Conservation (phyloP, 1,139 yeast genomes). For the Pichia sp. region DNA sequence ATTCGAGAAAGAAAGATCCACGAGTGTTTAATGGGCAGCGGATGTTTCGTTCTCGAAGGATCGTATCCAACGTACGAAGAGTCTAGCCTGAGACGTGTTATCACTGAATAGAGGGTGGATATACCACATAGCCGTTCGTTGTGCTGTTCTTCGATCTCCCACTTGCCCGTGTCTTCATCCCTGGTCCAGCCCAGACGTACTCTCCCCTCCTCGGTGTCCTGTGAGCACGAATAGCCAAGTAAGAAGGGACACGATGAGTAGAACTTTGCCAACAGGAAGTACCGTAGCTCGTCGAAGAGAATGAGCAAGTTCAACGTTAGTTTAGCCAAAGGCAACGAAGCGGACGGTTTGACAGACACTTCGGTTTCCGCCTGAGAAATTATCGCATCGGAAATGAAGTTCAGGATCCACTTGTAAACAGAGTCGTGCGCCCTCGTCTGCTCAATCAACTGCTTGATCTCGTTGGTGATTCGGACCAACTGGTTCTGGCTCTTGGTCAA, state of each 20-base stretch:
- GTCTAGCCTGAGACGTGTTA: conserved; percentile 44
- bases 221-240: conserved; percentile 70
- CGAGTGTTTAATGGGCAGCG: conserved; percentile 43
- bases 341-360: conserved; percentile 71
- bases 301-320: conserved; percentile 54
- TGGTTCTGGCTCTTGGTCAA: conserved; percentile 68
- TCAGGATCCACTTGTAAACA: conserved; percentile 70
- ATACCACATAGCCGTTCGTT: conserved; percentile 87
- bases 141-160: conserved; percentile 76
- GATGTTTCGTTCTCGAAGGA: conserved; percentile 37
- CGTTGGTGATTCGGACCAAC: conserved; percentile 46
- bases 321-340: conserved; percentile 76
- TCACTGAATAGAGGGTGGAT: conserved; percentile 71
- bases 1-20: conserved; percentile 76
- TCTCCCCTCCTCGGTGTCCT: conserved; percentile 82
- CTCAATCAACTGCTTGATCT: conserved; percentile 45
- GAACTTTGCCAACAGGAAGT: conserved; percentile 70
- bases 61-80: conserved; percentile 26
- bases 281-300: conserved; percentile 60
- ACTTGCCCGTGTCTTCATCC: conserved; percentile 44
- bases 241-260: conserved; percentile 88
- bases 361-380: conserved; percentile 93
- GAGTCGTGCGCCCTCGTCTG: conserved; percentile 44
- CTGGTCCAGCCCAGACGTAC: conserved; percentile 84
- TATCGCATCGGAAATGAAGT: conserved; percentile 77